Evolutionary conservation across 2,329 filamentous ascomycete genomes (phyloP), one percentile per base, ranked within the genome.

Genomic region (Pseudonectria buxi): DNA sequence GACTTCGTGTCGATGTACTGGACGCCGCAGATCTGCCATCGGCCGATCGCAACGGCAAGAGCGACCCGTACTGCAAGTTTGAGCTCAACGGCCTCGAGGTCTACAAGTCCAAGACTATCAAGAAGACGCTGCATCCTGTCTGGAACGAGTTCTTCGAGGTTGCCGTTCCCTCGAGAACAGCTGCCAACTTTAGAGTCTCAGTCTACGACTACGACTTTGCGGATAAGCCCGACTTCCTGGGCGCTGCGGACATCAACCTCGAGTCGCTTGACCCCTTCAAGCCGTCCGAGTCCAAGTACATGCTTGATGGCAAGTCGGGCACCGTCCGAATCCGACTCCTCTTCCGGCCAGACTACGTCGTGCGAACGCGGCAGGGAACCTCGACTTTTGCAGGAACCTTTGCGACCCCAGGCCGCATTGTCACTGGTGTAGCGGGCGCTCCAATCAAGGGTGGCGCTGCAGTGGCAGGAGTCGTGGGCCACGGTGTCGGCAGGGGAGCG

Each of bases 71-170:
- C 69, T 94, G 86, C 74, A 90, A 90, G 56, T 98, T 98, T 59
- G 78, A 85, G 45, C 73, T 96, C 47, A 90, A 94, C 53, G 89
- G 83, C 30, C 81, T 87, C 53, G 85, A 94, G 38, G 76, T 96
- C 1, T 88, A 86, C 77, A 98, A 96, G 73, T 94, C 89, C 29
- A 94, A 95, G 65, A 81, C 82, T 2, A 82, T 90, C 59, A 98
- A 96, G 76, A 98, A 98, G 75, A 96, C 92, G 0, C 74, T 98
- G 4, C 81, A 92, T 49, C 92, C 92, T 1, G 76, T 79, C 1
- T 98, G 94, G 94, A 96, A 96, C 56, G 92, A 98, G 57, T 89
- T 80, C 60, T 98, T 98, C 54, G 89, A 95, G 59, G 72, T 86
- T 1, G 71, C 80, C 1, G 69, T 98, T 34, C 80, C 86, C 13